A percentile compares a stretch with the other conserved stretches of the same genome.
Conservation (phyloP, 345 rosid genomes). For the Rhizophora mangle region DNA sequence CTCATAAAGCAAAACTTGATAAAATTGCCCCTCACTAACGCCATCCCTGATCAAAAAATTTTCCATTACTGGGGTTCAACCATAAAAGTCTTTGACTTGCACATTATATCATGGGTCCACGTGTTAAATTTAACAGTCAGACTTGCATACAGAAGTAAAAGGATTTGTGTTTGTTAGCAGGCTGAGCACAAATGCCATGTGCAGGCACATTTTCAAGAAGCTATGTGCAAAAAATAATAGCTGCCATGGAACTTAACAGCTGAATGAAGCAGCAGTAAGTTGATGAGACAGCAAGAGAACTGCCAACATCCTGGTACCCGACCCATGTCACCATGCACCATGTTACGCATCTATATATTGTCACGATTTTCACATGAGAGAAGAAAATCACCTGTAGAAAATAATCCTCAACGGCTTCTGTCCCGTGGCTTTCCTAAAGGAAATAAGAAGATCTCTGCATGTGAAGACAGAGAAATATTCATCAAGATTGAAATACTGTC, state of each 20-base stretch:
- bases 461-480: not conserved
- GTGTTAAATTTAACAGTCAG: no score
- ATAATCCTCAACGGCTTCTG: constrained; percentile 95
- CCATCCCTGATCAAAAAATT: constrained; percentile 67
- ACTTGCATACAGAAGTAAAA: no score
- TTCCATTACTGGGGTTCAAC: not conserved
- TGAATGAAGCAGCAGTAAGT: not conserved
- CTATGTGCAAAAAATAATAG: no score
- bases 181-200: no score
- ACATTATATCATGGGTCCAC: no score
- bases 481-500: not conserved
- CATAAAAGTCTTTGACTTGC: not conserved
- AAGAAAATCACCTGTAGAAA: constrained; percentile 72
- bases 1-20: constrained; percentile 81
- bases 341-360: not conserved
- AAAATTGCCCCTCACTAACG: constrained; percentile 97
- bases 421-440: constrained; percentile 96
- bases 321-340: not conserved
- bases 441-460: constrained; percentile 85
- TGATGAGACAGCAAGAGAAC: not conserved
- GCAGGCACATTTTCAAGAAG: no score
- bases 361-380: not conserved
- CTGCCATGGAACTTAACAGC: not conserved
- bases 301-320: no score
- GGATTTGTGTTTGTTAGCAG: no score